These are phyloP conservation scores for Thelonectria blattea DNA, from an alignment of 2,329 filamentous ascomycete species.

Conservation along the genomic window DNA sequence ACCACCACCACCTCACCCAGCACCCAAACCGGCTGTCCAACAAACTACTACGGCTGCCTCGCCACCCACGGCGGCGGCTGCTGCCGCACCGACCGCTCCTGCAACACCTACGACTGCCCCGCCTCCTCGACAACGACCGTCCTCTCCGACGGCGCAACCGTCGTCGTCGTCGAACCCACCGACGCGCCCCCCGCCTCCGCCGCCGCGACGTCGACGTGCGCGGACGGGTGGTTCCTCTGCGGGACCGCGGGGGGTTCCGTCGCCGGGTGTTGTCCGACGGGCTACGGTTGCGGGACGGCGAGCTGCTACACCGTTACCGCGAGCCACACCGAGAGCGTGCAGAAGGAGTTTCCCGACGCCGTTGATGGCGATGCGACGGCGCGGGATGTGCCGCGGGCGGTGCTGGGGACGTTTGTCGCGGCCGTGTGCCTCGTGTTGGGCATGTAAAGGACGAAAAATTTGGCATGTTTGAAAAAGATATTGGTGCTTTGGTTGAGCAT, in stretches of 20 bases:
- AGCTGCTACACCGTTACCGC: constrained; percentile 69
- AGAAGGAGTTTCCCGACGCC: constrained; percentile 55
- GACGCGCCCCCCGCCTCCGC: constrained; percentile 51
- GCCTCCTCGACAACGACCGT: constrained; percentile 68
- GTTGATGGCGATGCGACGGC: constrained; percentile 5
- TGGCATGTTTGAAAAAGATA: too few relatives aligned
- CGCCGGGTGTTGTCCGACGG: constrained; percentile 83
- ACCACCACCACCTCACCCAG: constrained; percentile 44
- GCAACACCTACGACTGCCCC: constrained; percentile 80
- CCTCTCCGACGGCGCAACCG: constrained; percentile 70
- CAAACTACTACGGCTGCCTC: constrained; percentile 89
- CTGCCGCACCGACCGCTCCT: constrained; percentile 87
- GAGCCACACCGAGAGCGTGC: constrained; percentile 61
- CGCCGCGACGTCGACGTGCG: constrained; percentile 61
- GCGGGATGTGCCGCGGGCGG: constrained; percentile 14
- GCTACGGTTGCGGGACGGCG: constrained; percentile 73
- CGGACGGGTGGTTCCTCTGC: constrained; percentile 80
- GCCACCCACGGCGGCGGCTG: constrained; percentile 84
- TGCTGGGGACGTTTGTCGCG: constrained; percentile 17
- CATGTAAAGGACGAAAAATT: not conserved
- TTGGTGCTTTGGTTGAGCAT: constrained; percentile 14
- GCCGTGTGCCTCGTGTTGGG: constrained; percentile 12
- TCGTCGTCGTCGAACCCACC: constrained; percentile 67
- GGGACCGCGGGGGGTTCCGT: constrained; percentile 60
- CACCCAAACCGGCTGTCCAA: constrained; percentile 68